Evolutionary conservation across 768 basidiomycete genomes (phyloP), one percentile per base, ranked within the genome.

Genomic region (Mycena indigotica): DNA sequence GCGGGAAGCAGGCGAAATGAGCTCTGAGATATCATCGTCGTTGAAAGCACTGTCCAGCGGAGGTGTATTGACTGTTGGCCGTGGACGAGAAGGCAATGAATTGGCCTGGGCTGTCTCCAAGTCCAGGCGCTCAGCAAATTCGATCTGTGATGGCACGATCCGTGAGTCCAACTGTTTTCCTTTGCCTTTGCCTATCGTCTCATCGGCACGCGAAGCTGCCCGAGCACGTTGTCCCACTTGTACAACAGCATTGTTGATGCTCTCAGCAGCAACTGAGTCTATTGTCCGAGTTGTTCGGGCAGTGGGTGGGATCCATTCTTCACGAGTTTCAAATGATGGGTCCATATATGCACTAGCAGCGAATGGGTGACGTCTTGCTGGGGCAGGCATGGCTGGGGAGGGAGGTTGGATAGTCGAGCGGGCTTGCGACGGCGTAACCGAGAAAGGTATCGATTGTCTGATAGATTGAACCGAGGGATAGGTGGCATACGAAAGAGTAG

Each of bases 211-310:
- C 5, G 57, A 59, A 41, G 57, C 49, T 10, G 57, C 55, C 24
- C 56, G 54, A 35, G 58, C 58, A 12, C 64, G 62, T 58, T 56
- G 58, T 12, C 61, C 68, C 15, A 63, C 63, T 28, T 65, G 65
- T 24, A 67, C 63, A 13, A 67, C 60, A n/a, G 66, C 67, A n/a
- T 64, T 52, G 10, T 56, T 29, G 19, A 66, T 63, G 32, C 68
- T 69, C 16, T 48, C 55, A 28, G 65, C 62, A 21, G 60, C 55
- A 12, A 23, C 40, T 5, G 65, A 56, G 39, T 69, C 68, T n/a
- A 66, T 57, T 5, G 66, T 65, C 13, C 58, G 59, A 32, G 60
- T 67, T 45, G 63, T 66, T 32, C 62, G 59, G 16, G 65, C 65
- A 55, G 65, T 60, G 19, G 63, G 29, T 10, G 54, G 45, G 12